A percentile compares a stretch with the other conserved stretches of the same genome.
These are phyloP conservation scores for Mrakia gelida DNA, from an alignment of 768 basidiomycete genomes.

Conservation along the genomic window DNA sequence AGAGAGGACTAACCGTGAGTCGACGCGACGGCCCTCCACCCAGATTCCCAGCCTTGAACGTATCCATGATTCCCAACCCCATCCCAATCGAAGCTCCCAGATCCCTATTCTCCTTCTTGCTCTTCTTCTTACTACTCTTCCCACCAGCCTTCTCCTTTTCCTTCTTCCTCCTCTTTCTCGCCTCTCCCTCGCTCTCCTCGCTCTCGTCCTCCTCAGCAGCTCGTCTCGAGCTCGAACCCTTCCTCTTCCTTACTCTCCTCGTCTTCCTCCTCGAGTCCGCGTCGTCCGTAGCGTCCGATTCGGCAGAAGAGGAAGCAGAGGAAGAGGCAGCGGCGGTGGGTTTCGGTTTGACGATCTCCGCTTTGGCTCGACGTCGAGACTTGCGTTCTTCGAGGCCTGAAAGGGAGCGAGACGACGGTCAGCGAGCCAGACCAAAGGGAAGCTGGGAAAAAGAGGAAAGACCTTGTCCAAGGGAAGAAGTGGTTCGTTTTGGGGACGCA, in stretches of 20 bases:
- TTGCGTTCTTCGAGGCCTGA: conserved; percentile 18
- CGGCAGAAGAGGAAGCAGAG: conserved; percentile 11
- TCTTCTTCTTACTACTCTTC: background rate
- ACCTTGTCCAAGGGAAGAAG: conserved; percentile 16
- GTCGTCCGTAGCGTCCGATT: background rate
- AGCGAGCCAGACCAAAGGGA: background rate
- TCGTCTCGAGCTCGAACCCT: background rate
- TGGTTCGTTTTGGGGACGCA: conserved; percentile 5
- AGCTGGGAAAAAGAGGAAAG: background rate
- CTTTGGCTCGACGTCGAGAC: conserved; percentile 1
- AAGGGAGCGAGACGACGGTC: background rate
- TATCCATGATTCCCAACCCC: conserved; percentile 11
- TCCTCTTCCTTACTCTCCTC: background rate
- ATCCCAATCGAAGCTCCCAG: conserved; percentile 5
- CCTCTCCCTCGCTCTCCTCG: background rate
- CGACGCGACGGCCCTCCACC: background rate
- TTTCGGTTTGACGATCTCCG: conserved; percentile 12
- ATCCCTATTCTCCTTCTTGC: conserved; percentile 4
- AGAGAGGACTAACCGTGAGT: background rate
- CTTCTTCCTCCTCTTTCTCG: conserved; percentile 6
- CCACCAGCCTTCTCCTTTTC: background rate
- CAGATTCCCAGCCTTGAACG: conserved; percentile 1
- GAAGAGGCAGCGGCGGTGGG: background rate
- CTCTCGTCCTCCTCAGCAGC: background rate
- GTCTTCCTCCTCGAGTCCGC: conserved; percentile 13